Base-by-base conservation (phyloP, 2,329 filamentous ascomycete species). In the Meredithiella fracta region DNA sequence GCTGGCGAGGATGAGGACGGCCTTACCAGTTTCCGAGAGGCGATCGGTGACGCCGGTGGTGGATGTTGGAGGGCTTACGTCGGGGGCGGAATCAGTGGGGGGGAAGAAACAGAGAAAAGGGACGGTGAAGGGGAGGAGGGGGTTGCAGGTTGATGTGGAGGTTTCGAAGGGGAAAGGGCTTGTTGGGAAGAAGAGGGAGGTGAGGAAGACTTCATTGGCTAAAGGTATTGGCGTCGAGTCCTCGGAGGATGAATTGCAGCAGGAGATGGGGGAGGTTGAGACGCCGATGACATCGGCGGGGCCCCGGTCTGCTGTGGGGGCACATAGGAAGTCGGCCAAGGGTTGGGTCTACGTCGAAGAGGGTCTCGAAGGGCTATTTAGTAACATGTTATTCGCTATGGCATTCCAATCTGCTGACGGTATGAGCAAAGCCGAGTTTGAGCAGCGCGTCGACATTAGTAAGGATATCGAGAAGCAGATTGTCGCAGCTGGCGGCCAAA, bases 311-410 rank as follows among this genome's bases (percentile, higher is more conserved):
- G 56, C 20, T 3, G 25, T 14, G 3, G 40, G 37, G 17, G 9
- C 49, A 4, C 9, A 51, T 2, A 7, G 29, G 2, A 54, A 54
- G 31, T 31, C 22, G 15, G 40, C 42, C 9, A 59, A 59, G 26
- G 57, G 57, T 22, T 59, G 57, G 57, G 51, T 26, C 9, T 59
- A 59, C 51, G 51, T 56, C 60, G 63, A 7, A 60, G 63, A 56
- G 20, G 37, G 15, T n/a, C 4, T 8, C 8, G 17, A 42, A 4
- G 29, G 20, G 2, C 50, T 94, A 0, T 95, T 97, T 63, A 69
- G 76, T 1, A 80, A 82, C 44, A 95, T 96, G 89, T 80, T 80
- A 0, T 96, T 97, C 67, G 89, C 89, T 0, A 77, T 95, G 9
- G 91, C 88, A 0, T 86, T 88, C 60, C 74, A 74, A 61, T 67